phyloP scores from a whole-genome alignment of 2,329 filamentous ascomycete species.

The Calonectria pauciramosa region DNA sequence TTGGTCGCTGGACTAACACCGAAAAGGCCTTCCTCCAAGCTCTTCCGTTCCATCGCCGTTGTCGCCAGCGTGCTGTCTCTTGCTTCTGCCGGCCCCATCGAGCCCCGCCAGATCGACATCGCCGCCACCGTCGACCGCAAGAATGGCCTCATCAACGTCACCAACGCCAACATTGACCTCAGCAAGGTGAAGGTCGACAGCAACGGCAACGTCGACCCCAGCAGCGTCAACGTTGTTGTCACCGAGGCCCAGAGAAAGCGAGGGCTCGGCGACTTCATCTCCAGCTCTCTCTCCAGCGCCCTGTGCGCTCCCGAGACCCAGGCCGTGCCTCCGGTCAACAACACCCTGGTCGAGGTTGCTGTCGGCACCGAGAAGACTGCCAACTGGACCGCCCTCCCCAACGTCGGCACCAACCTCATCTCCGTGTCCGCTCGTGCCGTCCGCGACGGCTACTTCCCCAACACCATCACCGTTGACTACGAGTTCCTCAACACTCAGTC shows the following conservation, averaged over 20 bases:
- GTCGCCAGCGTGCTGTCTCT: not conserved
- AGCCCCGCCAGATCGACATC: not conserved
- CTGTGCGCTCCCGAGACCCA: not conserved
- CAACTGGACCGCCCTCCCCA: not conserved
- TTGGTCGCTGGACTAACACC: too few species aligned
- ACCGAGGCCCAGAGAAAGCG: not conserved
- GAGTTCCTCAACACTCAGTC: conserved; percentile 10
- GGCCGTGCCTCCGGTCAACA: not conserved
- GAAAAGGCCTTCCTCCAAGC: not conserved
- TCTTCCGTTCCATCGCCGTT: not conserved
- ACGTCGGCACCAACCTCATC: not conserved
- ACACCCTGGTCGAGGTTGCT: not conserved
- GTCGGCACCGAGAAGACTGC: not conserved
- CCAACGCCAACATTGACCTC: not conserved
- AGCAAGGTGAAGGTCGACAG: not conserved
- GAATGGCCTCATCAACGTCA: not conserved
- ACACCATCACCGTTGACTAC: not conserved
- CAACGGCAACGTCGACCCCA: conserved; percentile 4
- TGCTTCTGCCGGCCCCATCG: not conserved
- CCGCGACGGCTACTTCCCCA: not conserved
- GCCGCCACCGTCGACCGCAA: not conserved
- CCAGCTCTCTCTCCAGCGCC: not conserved
- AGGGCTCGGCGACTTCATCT: not conserved
- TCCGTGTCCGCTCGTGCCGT: not conserved
- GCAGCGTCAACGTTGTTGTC: not conserved